phyloP scores from a whole-genome alignment of 169 alveolate species.

The Cyclospora cayetanensis region DNA sequence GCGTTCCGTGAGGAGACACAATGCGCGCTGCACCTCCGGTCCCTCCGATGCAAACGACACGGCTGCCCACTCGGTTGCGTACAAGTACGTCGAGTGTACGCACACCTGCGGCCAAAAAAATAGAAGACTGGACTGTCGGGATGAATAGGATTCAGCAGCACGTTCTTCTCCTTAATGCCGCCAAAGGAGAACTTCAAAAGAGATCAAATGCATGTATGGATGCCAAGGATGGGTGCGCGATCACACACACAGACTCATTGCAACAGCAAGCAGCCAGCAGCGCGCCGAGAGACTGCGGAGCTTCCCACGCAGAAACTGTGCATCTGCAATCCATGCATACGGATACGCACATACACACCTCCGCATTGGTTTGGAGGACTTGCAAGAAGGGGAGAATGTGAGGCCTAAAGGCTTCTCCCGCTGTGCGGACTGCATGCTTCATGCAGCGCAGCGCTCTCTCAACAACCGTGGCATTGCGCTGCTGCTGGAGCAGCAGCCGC shows the following conservation, averaged over 20 bases:
- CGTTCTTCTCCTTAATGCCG: too few species aligned
- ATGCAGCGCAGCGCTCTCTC: slow-evolving; percentile 48
- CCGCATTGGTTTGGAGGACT: slow-evolving; percentile 25
- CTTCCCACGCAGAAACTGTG: too few species aligned
- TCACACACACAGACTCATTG: too few species aligned
- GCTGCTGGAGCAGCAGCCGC: slow-evolving; percentile 18
- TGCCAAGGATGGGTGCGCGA: too few species aligned
- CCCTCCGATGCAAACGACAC: slow-evolving; percentile 11
- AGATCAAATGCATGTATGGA: too few species aligned
- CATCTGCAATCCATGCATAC: too few species aligned
- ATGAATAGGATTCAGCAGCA: too few species aligned
- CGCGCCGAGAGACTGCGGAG: too few species aligned
- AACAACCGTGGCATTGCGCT: not conserved
- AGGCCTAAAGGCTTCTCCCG: slow-evolving; percentile 39
- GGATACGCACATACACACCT: too few species aligned
- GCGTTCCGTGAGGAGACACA: not conserved
- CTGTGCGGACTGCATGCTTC: slow-evolving; percentile 62
- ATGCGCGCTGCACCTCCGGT: not conserved
- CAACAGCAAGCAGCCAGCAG: too few species aligned
- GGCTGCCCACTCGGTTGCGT: slow-evolving; percentile 63
- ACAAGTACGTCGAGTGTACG: slow-evolving; percentile 54
- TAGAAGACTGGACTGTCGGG: too few species aligned
- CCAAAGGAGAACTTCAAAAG: too few species aligned
- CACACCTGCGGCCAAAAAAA: not conserved
- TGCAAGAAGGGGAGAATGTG: not conserved